These are phyloP conservation scores for Blastobotrys buckinghamii DNA, from an alignment of 1,139 yeast genomes.

Conservation along the genomic window DNA sequence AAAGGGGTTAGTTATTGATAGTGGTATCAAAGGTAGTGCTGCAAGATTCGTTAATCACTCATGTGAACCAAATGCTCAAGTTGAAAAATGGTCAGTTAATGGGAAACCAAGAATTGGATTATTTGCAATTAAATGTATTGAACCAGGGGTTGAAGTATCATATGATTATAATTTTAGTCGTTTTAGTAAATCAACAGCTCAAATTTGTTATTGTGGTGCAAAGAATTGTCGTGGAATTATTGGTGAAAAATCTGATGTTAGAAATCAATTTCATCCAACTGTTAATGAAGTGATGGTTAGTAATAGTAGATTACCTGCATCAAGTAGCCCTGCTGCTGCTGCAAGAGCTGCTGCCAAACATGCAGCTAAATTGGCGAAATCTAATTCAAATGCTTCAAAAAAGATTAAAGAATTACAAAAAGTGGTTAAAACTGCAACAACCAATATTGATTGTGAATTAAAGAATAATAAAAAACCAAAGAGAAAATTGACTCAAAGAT, in stretches of 20 bases:
- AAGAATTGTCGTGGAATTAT: slow-evolving; percentile 36
- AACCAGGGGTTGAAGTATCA: slow-evolving; percentile 36
- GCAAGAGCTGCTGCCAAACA: background rate
- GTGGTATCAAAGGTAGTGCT: slow-evolving; percentile 37
- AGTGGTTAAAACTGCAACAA: background rate
- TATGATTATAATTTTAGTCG: slow-evolving; percentile 41
- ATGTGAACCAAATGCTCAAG: slow-evolving; percentile 38
- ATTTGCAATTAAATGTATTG: slow-evolving; percentile 34
- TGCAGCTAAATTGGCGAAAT: background rate
- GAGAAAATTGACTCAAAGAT: background rate
- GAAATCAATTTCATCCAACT: background rate
- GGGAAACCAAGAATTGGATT: slow-evolving; percentile 38
- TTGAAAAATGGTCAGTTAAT: slow-evolving; percentile 41
- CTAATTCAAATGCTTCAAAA: background rate
- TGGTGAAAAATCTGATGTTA: slow-evolving; percentile 20
- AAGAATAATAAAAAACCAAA: background rate
- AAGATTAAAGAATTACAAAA: background rate
- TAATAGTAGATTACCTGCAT: background rate
- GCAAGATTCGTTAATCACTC: slow-evolving; percentile 43
- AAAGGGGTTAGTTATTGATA: slow-evolving; percentile 37
- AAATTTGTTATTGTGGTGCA: slow-evolving; percentile 37
- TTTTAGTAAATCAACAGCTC: slow-evolving; percentile 36
- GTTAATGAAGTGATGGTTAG: too few species aligned
- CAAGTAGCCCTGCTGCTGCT: background rate
- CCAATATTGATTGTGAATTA: background rate